A percentile compares a stretch with the other conserved stretches of the same genome.
These are phyloP conservation scores for Prunella vulgaris DNA, from an alignment of 257 asterid genomes.

Conservation along the genomic window DNA sequence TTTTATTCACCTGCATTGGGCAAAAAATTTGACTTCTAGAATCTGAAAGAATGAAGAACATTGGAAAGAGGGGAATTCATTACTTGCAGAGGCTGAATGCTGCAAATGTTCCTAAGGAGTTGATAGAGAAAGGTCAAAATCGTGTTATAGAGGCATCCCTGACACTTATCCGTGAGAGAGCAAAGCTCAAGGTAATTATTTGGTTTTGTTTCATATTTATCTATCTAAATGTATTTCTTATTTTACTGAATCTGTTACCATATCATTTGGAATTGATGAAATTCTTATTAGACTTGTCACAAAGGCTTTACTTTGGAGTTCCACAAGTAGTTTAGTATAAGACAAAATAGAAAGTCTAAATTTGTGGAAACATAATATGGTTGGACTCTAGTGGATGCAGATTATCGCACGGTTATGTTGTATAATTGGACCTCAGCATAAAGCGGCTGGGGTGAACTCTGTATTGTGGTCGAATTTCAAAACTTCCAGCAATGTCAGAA, in stretches of 20 bases:
- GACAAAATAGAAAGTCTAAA: not conserved
- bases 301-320: not conserved
- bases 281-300: not conserved
- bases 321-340: not conserved
- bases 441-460: not conserved
- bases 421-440: not conserved
- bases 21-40: constrained; percentile 17
- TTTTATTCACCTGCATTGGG: not conserved
- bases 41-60: constrained; percentile 45
- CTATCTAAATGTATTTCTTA: not conserved
- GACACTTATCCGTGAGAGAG: constrained; percentile 96
- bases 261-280: not conserved
- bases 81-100: constrained; percentile 70
- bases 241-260: not conserved
- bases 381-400: not conserved
- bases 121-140: constrained; percentile 88
- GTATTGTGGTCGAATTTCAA: not conserved
- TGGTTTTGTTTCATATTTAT: not conserved
- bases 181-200: constrained; percentile 78
- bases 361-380: not conserved
- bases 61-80: constrained; percentile 76
- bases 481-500: not conserved
- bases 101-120: constrained; percentile 73
- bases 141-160: constrained; percentile 97
- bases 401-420: not conserved